These are phyloP conservation scores for Botryotinia globosa DNA, from an alignment of 2,329 filamentous ascomycete species.

Conservation along the genomic window DNA sequence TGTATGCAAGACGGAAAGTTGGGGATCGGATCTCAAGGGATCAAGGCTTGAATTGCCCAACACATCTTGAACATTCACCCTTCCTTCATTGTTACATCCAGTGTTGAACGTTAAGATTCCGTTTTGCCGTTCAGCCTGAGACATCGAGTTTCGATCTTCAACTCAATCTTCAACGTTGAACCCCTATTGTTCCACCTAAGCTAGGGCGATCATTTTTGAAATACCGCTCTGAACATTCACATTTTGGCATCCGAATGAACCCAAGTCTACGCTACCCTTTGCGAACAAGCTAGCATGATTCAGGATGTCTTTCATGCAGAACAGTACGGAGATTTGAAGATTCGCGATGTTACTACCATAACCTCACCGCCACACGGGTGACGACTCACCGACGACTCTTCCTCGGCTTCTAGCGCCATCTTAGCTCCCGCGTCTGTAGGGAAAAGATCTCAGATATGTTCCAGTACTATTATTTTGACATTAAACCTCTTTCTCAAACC, in stretches of 20 bases:
- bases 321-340: neutral
- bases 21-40: neutral
- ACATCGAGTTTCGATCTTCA: neutral
- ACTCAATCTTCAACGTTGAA: neutral
- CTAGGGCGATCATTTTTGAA: neutral
- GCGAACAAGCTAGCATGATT: neutral
- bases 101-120: neutral
- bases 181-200: neutral
- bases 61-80: neutral
- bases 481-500: neutral
- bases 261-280: neutral
- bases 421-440: neutral
- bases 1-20: neutral
- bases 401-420: neutral
- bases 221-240: neutral
- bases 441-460: neutral
- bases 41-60: neutral
- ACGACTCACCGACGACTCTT: neutral
- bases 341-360: neutral
- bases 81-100: neutral
- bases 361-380: neutral
- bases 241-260: neutral
- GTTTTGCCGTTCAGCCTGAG: neutral
- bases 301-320: neutral
- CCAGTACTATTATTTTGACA: neutral